phyloP scores from a whole-genome alignment of 2,329 filamentous ascomycete genomes.

The Paecilomyces sp. region DNA sequence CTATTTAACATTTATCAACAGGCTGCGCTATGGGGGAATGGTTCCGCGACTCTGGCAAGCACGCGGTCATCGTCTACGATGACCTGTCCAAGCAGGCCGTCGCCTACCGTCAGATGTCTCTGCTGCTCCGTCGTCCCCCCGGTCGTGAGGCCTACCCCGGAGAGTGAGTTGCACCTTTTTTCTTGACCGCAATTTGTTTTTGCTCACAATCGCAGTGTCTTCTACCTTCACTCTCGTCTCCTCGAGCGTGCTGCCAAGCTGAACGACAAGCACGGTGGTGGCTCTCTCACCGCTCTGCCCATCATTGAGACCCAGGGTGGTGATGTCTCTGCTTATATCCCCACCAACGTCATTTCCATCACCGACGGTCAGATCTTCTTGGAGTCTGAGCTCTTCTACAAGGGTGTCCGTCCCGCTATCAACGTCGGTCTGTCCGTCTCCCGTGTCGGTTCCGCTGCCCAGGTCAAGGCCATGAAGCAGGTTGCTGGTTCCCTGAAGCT shows the following conservation, averaged over 20 bases:
- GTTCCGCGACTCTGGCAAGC: slow-evolving; percentile 80
- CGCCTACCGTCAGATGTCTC: slow-evolving; percentile 97
- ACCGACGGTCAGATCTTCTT: slow-evolving; percentile 99
- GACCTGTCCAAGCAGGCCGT: slow-evolving; percentile 98
- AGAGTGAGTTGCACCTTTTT: slow-evolving; percentile 50
- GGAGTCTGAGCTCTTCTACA: slow-evolving; percentile 99
- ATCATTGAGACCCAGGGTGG: slow-evolving; percentile 99
- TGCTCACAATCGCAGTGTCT: slow-evolving; percentile 51
- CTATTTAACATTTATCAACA: too few species aligned
- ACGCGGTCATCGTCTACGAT: slow-evolving; percentile 86
- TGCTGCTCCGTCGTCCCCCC: slow-evolving; percentile 92
- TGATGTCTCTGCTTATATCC: slow-evolving; percentile 99
- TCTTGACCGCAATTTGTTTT: slow-evolving; percentile 2
- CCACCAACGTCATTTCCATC: slow-evolving; percentile 99
- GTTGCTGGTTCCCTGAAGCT: slow-evolving; percentile 99
- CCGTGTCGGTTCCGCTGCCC: slow-evolving; percentile 98
- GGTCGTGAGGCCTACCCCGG: slow-evolving; percentile 99
- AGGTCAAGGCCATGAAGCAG: slow-evolving; percentile 99
- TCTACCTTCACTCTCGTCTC: slow-evolving; percentile 99
- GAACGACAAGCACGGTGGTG: slow-evolving; percentile 89
- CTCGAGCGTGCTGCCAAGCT: slow-evolving; percentile 99
- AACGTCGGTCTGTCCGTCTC: slow-evolving; percentile 99
- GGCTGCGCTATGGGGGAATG: slow-evolving; percentile 54
- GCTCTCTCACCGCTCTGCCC: slow-evolving; percentile 94
- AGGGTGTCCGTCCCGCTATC: slow-evolving; percentile 99